These are phyloP conservation scores for Salix brachista DNA, from an alignment of 345 rosid species.

Conservation along the genomic window DNA sequence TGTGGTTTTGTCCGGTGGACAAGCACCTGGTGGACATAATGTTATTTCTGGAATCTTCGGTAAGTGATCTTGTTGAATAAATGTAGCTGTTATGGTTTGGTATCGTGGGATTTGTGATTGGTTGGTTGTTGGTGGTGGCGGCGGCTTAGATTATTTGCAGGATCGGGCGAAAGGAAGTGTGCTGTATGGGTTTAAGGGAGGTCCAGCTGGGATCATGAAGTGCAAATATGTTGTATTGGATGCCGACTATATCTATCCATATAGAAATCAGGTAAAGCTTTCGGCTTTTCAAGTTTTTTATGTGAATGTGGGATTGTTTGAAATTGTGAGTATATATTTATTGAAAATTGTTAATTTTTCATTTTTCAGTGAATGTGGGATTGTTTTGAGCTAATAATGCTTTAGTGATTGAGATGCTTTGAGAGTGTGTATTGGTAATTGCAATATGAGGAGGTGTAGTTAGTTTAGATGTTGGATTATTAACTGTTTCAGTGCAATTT, in stretches of 20 bases:
- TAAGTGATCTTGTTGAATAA: constrained; percentile 25
- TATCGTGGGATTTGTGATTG: not conserved
- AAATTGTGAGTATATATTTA: too few species aligned
- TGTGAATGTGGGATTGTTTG: too few species aligned
- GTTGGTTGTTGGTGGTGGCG: not conserved
- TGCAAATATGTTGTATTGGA: constrained; percentile 73
- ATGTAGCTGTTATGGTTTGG: not conserved
- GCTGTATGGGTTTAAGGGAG: constrained; percentile 83
- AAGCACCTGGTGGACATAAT: constrained; percentile 99
- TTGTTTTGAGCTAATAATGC: not conserved
- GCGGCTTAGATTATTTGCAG: constrained; percentile 69
- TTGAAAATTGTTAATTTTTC: too few species aligned
- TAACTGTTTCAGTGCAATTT: not conserved
- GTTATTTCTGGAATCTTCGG: constrained; percentile 89
- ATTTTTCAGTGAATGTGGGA: not conserved
- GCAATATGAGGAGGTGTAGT: not conserved
- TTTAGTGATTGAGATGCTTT: not conserved
- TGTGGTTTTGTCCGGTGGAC: constrained; percentile 94
- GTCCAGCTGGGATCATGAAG: constrained; percentile 98
- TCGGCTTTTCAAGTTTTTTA: not conserved
- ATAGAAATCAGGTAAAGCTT: constrained; percentile 74
- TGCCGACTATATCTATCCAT: constrained; percentile 67
- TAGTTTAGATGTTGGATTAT: not conserved
- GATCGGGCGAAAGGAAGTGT: constrained; percentile 68
- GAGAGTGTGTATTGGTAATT: not conserved